Evolutionary conservation across 2,329 filamentous ascomycete species (phyloP).

Genomic region (Aspergillus ruber): DNA sequence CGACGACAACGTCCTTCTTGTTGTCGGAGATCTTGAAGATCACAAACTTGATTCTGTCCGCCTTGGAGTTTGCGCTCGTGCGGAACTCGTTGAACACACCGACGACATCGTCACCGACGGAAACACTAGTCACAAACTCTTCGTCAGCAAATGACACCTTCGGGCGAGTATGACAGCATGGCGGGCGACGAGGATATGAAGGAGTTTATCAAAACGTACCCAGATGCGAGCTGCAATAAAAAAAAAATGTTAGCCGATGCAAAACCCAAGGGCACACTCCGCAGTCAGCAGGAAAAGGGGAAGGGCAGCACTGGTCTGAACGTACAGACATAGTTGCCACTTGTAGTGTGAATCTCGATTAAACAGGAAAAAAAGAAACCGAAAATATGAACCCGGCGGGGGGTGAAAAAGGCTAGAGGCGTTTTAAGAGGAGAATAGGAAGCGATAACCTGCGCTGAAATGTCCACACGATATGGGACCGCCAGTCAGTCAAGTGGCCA

Average conservation of each 20-base stretch:
- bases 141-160: neutral
- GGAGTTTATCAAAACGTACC: slow-evolving; percentile 19
- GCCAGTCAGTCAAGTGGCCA: neutral
- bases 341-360: too few relatives aligned
- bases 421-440: neutral
- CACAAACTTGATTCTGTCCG: slow-evolving; percentile 40
- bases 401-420: neutral
- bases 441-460: neutral
- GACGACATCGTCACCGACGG: slow-evolving; percentile 43
- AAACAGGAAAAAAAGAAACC: slow-evolving; percentile 3
- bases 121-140: slow-evolving; percentile 30
- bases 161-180: neutral
- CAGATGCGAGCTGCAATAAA: slow-evolving; percentile 27
- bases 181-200: slow-evolving; percentile 1
- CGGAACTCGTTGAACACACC: slow-evolving; percentile 43
- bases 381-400: neutral
- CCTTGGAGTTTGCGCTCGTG: slow-evolving; percentile 28
- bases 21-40: slow-evolving; percentile 49
- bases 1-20: slow-evolving; percentile 45
- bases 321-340: slow-evolving; percentile 29
- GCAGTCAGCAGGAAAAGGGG: neutral
- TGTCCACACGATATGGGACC: neutral
- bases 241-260: slow-evolving; percentile 5
- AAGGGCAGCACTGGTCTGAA: slow-evolving; percentile 5
- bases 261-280: neutral